These are phyloP conservation scores for Penicillium sp. DNA, from an alignment of 2,329 filamentous ascomycete genomes.

Conservation along the genomic window DNA sequence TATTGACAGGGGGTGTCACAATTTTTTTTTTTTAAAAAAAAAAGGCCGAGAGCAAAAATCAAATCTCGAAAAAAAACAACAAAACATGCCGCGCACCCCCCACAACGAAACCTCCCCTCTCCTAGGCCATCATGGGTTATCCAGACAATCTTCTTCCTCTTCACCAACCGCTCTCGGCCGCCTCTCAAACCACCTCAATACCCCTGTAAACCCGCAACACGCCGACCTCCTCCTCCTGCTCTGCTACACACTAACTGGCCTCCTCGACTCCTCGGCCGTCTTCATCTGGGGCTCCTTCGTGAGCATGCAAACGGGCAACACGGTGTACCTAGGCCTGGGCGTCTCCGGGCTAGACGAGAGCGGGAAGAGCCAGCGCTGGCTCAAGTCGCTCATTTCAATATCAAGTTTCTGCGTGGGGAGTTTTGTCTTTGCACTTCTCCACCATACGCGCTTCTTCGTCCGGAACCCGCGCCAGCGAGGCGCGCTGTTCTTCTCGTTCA, in stretches of 20 bases:
- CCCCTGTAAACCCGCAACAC: slow-evolving; percentile 64
- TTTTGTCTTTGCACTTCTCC: slow-evolving; percentile 71
- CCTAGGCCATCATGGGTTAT: not conserved
- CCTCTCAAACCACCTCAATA: slow-evolving; percentile 18
- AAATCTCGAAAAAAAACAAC: not conserved
- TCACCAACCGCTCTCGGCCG: not conserved
- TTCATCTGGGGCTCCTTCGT: slow-evolving; percentile 81
- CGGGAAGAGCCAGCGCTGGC: slow-evolving; percentile 60
- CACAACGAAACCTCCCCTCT: not conserved
- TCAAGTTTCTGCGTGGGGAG: slow-evolving; percentile 73
- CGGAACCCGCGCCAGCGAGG: slow-evolving; percentile 48
- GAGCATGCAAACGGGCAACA: slow-evolving; percentile 87
- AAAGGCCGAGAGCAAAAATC: not conserved
- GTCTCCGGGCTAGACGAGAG: slow-evolving; percentile 57
- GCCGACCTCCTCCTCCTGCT: slow-evolving; percentile 71
- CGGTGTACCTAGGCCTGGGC: slow-evolving; percentile 77
- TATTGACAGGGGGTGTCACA: not conserved
- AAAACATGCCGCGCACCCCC: not conserved
- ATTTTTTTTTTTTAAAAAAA: too few relatives aligned
- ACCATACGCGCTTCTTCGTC: slow-evolving; percentile 50
- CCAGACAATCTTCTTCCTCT: not conserved
- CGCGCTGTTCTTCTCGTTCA: slow-evolving; percentile 58
- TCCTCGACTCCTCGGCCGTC: slow-evolving; percentile 76
- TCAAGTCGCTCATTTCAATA: slow-evolving; percentile 74
- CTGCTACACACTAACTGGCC: slow-evolving; percentile 77